Evolutionary conservation across 2,329 filamentous ascomycete species (phyloP), one percentile per base, ranked within the genome.

Genomic region (Trichoderma sp.): DNA sequence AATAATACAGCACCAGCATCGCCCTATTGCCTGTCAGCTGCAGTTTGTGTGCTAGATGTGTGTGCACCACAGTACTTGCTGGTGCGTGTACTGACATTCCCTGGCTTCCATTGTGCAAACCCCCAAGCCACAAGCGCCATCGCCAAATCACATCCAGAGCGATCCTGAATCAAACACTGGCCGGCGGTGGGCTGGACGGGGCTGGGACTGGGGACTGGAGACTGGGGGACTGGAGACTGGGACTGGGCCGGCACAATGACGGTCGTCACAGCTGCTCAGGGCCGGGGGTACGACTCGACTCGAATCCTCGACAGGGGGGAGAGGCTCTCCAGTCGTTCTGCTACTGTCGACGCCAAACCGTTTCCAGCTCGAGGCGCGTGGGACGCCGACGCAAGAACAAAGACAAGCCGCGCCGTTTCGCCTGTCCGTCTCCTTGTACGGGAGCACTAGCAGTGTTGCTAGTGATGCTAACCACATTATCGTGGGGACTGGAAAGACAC

Each of bases 81-180:
- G 34, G 34, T 39, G 4, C 10, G 1, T 14, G 10, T 4, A 14
- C 10, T 14, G 1, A 14, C 30, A 34, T 34, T 39, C 10, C 12
- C 34, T 39, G 34, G 10, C 34, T 39, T 12, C 30, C 30, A 30
- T 30, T 39, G 34, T 14, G 34, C 34, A 39, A 14, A 39, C 34
- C 34, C 34, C 34, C 34, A 39, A 39, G 34, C 34, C 34, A 39
- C 34, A 39, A 39, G 34, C 34, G 34, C 34, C 34, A 39, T 39
- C 34, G 34, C 34, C 34, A 39, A 39, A 39, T 39, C 34, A 39
- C 34, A 12, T 39, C 39, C 39, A 62, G 45, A 50, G 34, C 26
- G 26, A 62, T 62, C 59, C 59, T 62, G 59, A 62, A 62, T 55
- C 48, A 62, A 62, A 62, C 59, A 62, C 59, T 62, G 47, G 59